Conservation (phyloP, 257 asterid species). For the Rubia yunnanensis region DNA sequence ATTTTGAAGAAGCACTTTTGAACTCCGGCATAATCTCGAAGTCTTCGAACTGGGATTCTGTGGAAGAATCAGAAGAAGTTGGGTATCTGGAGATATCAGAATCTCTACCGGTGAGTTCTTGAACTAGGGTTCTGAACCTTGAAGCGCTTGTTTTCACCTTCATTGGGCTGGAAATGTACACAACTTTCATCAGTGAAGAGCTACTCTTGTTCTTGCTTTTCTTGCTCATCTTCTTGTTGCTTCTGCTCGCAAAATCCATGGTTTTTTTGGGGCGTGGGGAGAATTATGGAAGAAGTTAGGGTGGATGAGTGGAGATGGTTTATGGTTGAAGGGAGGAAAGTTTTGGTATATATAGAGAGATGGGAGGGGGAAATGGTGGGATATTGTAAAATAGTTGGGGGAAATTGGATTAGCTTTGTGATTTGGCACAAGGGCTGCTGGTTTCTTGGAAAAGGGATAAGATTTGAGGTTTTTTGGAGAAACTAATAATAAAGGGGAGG, state of each 20-base stretch:
- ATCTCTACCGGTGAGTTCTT: constrained; percentile 60
- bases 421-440: constrained; percentile 18
- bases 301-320: not conserved
- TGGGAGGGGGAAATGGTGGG: constrained; percentile 5
- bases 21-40: not conserved
- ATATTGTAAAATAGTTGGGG: not conserved
- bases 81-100: constrained; percentile 38
- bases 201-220: constrained; percentile 18
- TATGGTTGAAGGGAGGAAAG: not conserved
- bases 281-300: not conserved
- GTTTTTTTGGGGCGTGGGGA: not conserved
- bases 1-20: constrained; percentile 2
- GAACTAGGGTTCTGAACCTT: constrained; percentile 54
- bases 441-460: constrained; percentile 58
- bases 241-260: constrained; percentile 11
- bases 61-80: not conserved
- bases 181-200: constrained; percentile 43
- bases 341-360: constrained; percentile 19
- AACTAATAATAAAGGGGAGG: constrained; percentile 17
- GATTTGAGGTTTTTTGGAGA: constrained; percentile 13
- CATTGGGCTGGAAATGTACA: constrained; percentile 82
- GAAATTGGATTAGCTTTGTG: not conserved
- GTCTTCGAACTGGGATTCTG: not conserved
- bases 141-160: constrained; percentile 66
- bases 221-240: constrained; percentile 11